Percentiles rank a stretch among this genome's conserved stretches.
phyloP scores from a whole-genome alignment of 352 stramenopile species.

The Globisporangium abappressorium region DNA sequence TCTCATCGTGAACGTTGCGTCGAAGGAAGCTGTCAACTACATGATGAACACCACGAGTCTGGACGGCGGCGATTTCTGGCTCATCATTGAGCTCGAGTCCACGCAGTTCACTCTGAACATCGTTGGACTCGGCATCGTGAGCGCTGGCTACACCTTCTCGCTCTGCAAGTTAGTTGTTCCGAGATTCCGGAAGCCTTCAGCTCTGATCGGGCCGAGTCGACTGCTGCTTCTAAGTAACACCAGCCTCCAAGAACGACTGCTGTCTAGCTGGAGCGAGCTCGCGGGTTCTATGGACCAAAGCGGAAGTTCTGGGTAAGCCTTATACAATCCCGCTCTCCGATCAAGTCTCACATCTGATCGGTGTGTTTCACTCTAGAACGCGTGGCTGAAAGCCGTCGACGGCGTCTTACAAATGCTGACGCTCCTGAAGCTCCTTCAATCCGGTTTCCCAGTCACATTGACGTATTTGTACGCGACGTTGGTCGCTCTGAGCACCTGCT shows the following conservation, averaged over 20 bases:
- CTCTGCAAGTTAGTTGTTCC: too few species aligned
- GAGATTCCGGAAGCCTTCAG: neutral
- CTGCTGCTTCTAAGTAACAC: neutral
- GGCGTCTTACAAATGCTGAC: too few species aligned
- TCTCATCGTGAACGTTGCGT: too few species aligned
- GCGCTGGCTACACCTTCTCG: too few species aligned
- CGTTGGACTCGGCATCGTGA: too few species aligned
- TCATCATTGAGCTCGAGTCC: too few species aligned
- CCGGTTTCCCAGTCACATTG: slow-evolving; percentile 23
- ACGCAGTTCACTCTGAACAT: too few species aligned
- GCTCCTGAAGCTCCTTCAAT: slow-evolving; percentile 22
- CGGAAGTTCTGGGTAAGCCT: slow-evolving; percentile 41
- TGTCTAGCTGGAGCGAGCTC: slow-evolving; percentile 20
- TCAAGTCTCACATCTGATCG: neutral
- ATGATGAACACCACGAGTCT: too few species aligned
- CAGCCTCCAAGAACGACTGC: neutral
- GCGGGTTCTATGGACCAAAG: slow-evolving; percentile 25
- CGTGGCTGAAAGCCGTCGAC: slow-evolving; percentile 31
- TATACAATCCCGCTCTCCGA: neutral
- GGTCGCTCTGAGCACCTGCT: slow-evolving; percentile 23
- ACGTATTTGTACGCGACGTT: slow-evolving; percentile 25
- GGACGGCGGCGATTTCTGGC: too few species aligned
- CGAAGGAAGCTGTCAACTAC: too few species aligned
- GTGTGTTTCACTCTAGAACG: slow-evolving; percentile 22
- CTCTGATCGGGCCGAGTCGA: neutral